A percentile compares a stretch with the other conserved stretches of the same genome.
Conservation (phyloP, 306 rosid genomes). For the Macrotyloma uniflorum region DNA sequence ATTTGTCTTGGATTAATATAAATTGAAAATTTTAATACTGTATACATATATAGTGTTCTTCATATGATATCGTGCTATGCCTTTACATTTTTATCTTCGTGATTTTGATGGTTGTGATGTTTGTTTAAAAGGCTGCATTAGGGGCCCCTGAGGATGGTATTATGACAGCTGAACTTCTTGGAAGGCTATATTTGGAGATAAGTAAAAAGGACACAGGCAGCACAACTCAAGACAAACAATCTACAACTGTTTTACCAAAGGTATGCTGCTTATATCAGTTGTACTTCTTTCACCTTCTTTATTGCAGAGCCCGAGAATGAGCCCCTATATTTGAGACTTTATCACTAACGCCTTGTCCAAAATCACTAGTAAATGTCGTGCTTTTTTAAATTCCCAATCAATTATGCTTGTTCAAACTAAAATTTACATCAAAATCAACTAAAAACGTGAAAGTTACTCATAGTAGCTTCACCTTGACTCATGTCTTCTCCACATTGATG, state of each 20-base stretch:
- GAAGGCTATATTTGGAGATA: slow-evolving; percentile 51
- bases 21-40: neutral
- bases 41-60: neutral
- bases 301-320: slow-evolving; percentile 10
- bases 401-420: neutral
- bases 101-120: slow-evolving; percentile 25
- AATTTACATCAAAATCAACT: neutral
- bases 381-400: neutral
- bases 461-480: neutral
- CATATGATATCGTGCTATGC: neutral
- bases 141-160: slow-evolving; percentile 84
- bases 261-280: slow-evolving; percentile 49
- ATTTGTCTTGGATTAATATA: neutral
- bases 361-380: neutral
- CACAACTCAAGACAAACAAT: slow-evolving; percentile 34
- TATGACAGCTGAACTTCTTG: slow-evolving; percentile 79
- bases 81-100: neutral
- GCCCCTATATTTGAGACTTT: neutral
- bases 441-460: neutral
- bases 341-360: neutral
- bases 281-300: slow-evolving; percentile 2
- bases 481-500: neutral
- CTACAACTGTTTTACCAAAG: slow-evolving; percentile 40
- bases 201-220: slow-evolving; percentile 37
- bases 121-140: slow-evolving; percentile 57